Percentiles rank a stretch among this genome's conserved stretches.
phyloP scores from a whole-genome alignment of 257 asterid species.

The Lithospermum erythrorhizon region DNA sequence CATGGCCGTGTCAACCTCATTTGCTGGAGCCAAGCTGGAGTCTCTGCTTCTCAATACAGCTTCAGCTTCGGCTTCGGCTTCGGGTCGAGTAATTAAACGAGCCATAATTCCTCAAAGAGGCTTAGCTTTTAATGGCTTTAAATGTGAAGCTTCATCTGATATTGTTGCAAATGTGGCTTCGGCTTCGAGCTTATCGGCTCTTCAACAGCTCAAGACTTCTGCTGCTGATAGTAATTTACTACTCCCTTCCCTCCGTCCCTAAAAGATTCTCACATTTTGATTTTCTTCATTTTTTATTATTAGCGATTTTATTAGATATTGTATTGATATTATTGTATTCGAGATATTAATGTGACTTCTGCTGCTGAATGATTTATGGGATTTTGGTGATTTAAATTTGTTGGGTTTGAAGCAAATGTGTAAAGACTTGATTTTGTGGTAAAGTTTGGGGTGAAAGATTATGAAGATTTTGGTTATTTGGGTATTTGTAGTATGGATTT shows the following conservation, averaged over 20 bases:
- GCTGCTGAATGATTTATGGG: background rate
- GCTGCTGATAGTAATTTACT: conserved; percentile 61
- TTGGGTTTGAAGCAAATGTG: background rate
- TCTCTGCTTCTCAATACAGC: conserved; percentile 34
- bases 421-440: background rate
- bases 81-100: conserved; percentile 17
- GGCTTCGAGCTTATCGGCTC: conserved; percentile 77
- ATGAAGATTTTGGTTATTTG: too few relatives aligned
- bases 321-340: too few relatives aligned
- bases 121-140: conserved; percentile 1
- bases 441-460: too few relatives aligned
- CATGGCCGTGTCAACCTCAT: conserved; percentile 72
- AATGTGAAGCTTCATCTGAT: conserved; percentile 31
- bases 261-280: background rate
- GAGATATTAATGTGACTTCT: too few relatives aligned
- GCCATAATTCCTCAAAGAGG: conserved; percentile 10
- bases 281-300: too few relatives aligned
- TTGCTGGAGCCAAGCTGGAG: conserved; percentile 71
- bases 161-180: conserved; percentile 36
- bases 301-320: too few relatives aligned
- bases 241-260: too few relatives aligned
- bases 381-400: background rate
- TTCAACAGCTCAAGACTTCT: conserved; percentile 69
- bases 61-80: conserved; percentile 4
- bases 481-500: too few relatives aligned